Base-by-base conservation (phyloP, 495 filamentous ascomycete species). In the Massariosphaeria phaeospora region DNA sequence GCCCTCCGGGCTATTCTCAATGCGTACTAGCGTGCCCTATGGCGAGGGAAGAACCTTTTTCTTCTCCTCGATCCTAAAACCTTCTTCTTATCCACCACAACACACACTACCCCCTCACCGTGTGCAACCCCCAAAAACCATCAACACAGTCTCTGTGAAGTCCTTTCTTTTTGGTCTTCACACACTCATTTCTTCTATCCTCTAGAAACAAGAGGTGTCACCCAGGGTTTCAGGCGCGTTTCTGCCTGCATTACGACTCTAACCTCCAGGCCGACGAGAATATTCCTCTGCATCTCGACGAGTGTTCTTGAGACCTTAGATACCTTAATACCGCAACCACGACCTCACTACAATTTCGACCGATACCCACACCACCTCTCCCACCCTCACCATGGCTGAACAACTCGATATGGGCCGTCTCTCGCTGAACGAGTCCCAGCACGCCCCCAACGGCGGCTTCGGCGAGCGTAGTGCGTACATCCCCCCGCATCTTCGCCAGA, bases 351-450 rank as follows among this genome's bases (percentile, higher is more conserved):
- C 23, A n/a, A n/a, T 20, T 41, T 33, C 18, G 38, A 18, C 54
- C 48, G 34, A 41, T 33, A 45, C 31, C 42, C 7, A 40, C 46
- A 17, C 43, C 34, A 10, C 38, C 6, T 18, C 33, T 39, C 49
- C 51, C 38, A 44, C 55, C 11, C 42, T 40, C 75, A 83, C 69
- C 62, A 97, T 97, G 93, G 91, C 93, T 72, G 90, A 96, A 72
- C 84, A 94, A 75, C 82, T 98, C 62, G 89, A 90, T 71, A 91
- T 96, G 86, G 82, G 80, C 70, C 84, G 85, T 69, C 77, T 95
- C 66, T 85, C 77, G 69, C 76, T 96, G 61, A 79, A 79, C 69
- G 82, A 84, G 59, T 85, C 76, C 45, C 82, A 85, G 68, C 80
- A 89, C 69, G 85, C 87, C 65, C 73, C 66, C 12, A 44, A 55